Evolutionary conservation across 257 asterid species (phyloP).

Genomic region (Lycium ferocissimum): DNA sequence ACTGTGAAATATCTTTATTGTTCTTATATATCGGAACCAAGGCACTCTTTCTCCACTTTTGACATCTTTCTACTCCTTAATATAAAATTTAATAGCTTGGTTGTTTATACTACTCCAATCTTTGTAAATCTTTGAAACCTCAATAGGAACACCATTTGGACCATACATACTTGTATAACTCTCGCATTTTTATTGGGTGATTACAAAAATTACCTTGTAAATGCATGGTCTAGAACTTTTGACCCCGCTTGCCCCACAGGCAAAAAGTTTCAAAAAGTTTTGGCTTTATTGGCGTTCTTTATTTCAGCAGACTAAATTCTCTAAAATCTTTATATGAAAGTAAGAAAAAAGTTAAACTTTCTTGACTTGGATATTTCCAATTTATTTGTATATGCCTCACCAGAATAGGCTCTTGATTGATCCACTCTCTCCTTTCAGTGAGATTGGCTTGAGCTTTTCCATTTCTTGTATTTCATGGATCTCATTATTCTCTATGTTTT

Average conservation of each 20-base stretch:
- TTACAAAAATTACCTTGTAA: neutral
- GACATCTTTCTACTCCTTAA: neutral
- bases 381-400: constrained; percentile 5
- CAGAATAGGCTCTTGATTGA: neutral
- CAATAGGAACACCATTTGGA: neutral
- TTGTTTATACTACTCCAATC: neutral
- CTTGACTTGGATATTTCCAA: neutral
- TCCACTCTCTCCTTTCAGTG: neutral
- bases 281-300: no score
- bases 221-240: constrained; percentile 9
- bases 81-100: neutral
- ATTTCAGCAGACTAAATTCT: neutral
- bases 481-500: constrained; percentile 28
- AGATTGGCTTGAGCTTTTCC: constrained; percentile 26
- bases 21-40: neutral
- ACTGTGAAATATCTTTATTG: neutral
- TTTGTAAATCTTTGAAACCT: neutral
- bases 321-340: neutral
- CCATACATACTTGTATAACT: neutral
- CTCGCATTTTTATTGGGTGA: neutral
- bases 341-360: constrained; percentile 3
- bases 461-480: neutral
- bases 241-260: neutral
- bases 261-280: neutral
- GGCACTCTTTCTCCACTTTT: neutral